Base-by-base conservation (phyloP, 2,329 filamentous ascomycete genomes). In the Mariannaea elegans region DNA sequence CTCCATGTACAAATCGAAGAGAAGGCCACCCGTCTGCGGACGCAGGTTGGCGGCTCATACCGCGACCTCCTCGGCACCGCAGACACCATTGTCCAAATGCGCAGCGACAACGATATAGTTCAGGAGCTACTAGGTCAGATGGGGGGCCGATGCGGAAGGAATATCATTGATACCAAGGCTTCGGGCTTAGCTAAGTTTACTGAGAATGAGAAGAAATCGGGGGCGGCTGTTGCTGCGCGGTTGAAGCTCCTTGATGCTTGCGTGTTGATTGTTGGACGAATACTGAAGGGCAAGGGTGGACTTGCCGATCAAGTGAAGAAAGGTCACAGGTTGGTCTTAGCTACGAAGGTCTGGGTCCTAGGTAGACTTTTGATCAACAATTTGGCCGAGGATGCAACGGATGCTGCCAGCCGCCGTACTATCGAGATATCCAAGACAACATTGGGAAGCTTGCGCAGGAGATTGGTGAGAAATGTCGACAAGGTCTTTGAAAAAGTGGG, bases 51-150 rank as follows among this genome's bases (percentile, higher is more conserved):
- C 65, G 82, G 80, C 59, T 88, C 85, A 71, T 98, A 98, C 77
- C 91, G 94, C 67, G 92, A 95, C 70, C 87, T 98, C 8, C 87
- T 98, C 23, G 92, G 92, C 51, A 97, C 94, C 0, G 94, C 94
- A 54, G 94, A 97, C 77, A 89, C 89, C n/a, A 98, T 98, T 66
- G 90, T 97, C 54, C 85, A 89, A 61, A 97, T 98, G 92, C 90
- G 92, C 66, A 78, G 77, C 36, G 88, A 94, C 72, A 94, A 95
- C 78, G 85, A 89, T 61, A 79, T 82, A 12, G 90, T 93, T 14
- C 93, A 97, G 75, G 80, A 82, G 5, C 85, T 88, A 34, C 82
- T 98, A 50, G 85, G 85, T 14, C 82, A 83, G 59, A 90, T 97
- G 79, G 92, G 92, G 44, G 85, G 86, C 39, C 86, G 87, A 56